Conservation (phyloP, 768 basidiomycete genomes). For the Ramaria sp. region DNA sequence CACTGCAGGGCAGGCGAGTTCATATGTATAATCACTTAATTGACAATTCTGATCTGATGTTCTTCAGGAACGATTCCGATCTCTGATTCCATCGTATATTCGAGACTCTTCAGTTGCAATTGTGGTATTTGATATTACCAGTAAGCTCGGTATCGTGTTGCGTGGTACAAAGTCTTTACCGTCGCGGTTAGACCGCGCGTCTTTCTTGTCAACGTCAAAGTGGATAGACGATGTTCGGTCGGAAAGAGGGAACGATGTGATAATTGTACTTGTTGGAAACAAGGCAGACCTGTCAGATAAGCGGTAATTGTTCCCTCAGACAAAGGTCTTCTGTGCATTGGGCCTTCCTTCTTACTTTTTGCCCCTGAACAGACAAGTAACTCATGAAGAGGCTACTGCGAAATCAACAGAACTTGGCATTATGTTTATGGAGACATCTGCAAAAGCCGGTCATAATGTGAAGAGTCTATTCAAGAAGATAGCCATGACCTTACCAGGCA, state of each 20-base stretch:
- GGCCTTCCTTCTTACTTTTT: conserved; percentile 11
- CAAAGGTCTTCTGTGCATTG: neutral
- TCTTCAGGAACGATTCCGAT: conserved; percentile 86
- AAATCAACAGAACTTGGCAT: conserved; percentile 85
- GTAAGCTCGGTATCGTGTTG: conserved; percentile 35
- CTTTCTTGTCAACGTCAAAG: conserved; percentile 96
- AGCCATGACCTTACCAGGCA: conserved; percentile 93
- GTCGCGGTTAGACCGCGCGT: conserved; percentile 69
- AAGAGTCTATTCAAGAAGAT: conserved; percentile 99
- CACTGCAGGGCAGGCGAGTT: conserved; percentile 81
- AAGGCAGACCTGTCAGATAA: conserved; percentile 99
- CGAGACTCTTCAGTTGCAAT: conserved; percentile 98
- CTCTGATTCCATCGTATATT: conserved; percentile 96
- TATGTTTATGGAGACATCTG: conserved; percentile 99
- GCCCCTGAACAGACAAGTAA: conserved; percentile 74
- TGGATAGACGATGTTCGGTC: conserved; percentile 99
- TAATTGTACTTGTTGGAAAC: conserved; percentile 96
- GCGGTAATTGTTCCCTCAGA: conserved; percentile 48
- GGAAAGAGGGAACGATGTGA: conserved; percentile 94
- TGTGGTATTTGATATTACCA: conserved; percentile 98
- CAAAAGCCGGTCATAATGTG: conserved; percentile 98
- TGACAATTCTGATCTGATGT: neutral
- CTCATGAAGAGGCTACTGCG: conserved; percentile 89
- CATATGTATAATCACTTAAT: neutral
- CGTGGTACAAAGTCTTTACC: neutral